Conservation (phyloP, 495 filamentous ascomycete genomes). For the Paragyromitra xinjiangensis region DNA sequence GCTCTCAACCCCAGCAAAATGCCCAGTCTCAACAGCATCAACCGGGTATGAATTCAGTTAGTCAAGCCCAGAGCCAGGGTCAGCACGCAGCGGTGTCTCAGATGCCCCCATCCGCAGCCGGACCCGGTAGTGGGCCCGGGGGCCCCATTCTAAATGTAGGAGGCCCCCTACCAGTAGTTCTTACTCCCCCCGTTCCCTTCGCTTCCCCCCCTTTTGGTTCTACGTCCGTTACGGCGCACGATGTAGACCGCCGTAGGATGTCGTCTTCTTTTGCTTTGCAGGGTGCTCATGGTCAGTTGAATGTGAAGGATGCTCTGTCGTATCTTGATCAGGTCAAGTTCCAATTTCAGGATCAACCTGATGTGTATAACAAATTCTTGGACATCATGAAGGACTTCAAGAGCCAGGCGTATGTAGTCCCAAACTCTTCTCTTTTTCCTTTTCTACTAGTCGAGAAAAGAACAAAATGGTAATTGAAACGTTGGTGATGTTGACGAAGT, state of each 20-base stretch:
- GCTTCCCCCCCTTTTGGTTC: constrained; percentile 53
- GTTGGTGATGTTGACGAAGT: constrained; percentile 42
- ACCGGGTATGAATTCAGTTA: constrained; percentile 41
- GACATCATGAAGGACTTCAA: constrained; percentile 99
- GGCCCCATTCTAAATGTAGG: constrained; percentile 59
- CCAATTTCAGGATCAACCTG: constrained; percentile 93
- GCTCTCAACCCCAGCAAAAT: constrained; percentile 34
- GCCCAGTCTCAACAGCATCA: constrained; percentile 35
- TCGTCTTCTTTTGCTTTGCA: constrained; percentile 56
- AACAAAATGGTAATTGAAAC: constrained; percentile 51
- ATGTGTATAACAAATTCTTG: constrained; percentile 97
- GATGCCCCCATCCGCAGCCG: constrained; percentile 55
- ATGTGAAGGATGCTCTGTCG: constrained; percentile 84
- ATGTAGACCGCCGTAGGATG: constrained; percentile 52
- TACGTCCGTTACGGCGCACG: constrained; percentile 52
- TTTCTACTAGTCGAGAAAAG: constrained; percentile 42
- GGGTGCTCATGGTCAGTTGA: constrained; percentile 56
- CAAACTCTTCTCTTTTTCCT: constrained; percentile 22
- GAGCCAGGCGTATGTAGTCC: constrained; percentile 81
- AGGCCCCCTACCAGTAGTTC: constrained; percentile 55
- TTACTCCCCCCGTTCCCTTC: constrained; percentile 49
- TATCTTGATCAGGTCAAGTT: constrained; percentile 99
- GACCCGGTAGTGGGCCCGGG: constrained; percentile 57
- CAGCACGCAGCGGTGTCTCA: constrained; percentile 51
- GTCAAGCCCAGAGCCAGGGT: constrained; percentile 47